Conservation (phyloP, 2,329 filamentous ascomycete genomes). For the Pseudogymnoascus sp. region DNA sequence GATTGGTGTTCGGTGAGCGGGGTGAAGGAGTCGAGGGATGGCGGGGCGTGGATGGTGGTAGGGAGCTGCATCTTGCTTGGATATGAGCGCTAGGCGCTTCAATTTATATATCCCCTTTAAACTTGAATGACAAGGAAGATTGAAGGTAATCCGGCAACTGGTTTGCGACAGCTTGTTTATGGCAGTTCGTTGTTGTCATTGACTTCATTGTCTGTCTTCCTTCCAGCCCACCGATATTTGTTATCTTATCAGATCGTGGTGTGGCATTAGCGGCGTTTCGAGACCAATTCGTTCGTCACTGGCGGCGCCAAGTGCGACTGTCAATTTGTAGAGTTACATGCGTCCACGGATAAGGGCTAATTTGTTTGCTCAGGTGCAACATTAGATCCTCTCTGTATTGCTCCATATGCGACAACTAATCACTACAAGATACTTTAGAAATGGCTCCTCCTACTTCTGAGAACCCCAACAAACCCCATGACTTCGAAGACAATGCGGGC, state of each 20-base stretch:
- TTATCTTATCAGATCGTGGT: not conserved
- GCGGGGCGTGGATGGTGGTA: constrained; percentile 49
- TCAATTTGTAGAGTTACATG: not conserved
- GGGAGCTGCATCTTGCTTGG: constrained; percentile 16
- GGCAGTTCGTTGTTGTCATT: not conserved
- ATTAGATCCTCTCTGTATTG: not conserved
- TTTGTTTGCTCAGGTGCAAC: not conserved
- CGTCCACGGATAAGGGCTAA: not conserved
- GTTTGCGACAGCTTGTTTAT: not conserved
- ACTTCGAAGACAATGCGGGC: not conserved
- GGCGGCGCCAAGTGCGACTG: not conserved
- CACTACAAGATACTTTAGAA: not conserved
- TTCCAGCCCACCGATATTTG: not conserved
- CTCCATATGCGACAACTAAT: constrained; percentile 4
- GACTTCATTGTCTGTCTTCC: not conserved
- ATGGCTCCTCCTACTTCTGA: constrained; percentile 3
- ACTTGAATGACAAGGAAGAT: not conserved
- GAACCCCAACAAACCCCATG: not conserved
- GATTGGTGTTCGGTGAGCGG: constrained; percentile 60
- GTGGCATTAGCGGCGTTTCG: not conserved
- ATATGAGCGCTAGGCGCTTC: not conserved
- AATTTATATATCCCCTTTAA: not conserved
- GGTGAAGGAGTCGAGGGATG: constrained; percentile 51
- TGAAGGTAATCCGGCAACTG: not conserved
- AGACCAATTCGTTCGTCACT: not conserved